phyloP scores from a whole-genome alignment of 2,329 filamentous ascomycete genomes.

The Fusarium oxysporum region DNA sequence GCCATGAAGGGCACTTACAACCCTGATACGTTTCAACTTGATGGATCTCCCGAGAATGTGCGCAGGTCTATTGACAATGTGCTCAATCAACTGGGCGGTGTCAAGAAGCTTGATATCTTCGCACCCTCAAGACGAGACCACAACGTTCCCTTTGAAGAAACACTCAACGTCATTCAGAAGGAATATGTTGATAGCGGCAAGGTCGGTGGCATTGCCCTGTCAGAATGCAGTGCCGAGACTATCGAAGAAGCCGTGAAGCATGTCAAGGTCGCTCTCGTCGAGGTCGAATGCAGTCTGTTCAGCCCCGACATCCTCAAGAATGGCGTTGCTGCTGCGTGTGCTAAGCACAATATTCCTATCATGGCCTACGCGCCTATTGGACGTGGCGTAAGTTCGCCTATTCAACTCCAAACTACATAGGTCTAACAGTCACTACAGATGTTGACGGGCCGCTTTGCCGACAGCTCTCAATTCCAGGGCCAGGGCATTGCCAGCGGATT shows the following conservation, averaged over 20 bases:
- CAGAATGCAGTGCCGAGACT: conserved; percentile 62
- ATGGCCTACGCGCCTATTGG: conserved; percentile 80
- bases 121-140: conserved; percentile 68
- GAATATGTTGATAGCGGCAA: conserved; percentile 65
- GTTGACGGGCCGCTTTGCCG: conserved; percentile 46
- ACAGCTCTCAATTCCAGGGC: conserved; percentile 39
- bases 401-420: not conserved
- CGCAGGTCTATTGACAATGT: conserved; percentile 69
- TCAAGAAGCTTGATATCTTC: conserved; percentile 71
- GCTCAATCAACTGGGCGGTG: conserved; percentile 62
- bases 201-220: conserved; percentile 63
- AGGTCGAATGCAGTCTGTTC: conserved; percentile 67
- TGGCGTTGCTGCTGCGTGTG: conserved; percentile 66
- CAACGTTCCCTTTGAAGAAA: conserved; percentile 57
- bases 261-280: conserved; percentile 60
- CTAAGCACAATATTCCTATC: conserved; percentile 74
- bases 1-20: conserved; percentile 70
- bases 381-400: conserved; percentile 55
- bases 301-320: conserved; percentile 61
- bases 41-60: conserved; percentile 66
- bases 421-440: conserved; percentile 41
- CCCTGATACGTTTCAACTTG: conserved; percentile 51
- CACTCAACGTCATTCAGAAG: conserved; percentile 55
- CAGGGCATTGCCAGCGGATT: conserved; percentile 42
- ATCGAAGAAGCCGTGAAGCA: conserved; percentile 60